phyloP scores from a whole-genome alignment of 1,139 yeast genomes.

The Lizanozyma gosingica region DNA sequence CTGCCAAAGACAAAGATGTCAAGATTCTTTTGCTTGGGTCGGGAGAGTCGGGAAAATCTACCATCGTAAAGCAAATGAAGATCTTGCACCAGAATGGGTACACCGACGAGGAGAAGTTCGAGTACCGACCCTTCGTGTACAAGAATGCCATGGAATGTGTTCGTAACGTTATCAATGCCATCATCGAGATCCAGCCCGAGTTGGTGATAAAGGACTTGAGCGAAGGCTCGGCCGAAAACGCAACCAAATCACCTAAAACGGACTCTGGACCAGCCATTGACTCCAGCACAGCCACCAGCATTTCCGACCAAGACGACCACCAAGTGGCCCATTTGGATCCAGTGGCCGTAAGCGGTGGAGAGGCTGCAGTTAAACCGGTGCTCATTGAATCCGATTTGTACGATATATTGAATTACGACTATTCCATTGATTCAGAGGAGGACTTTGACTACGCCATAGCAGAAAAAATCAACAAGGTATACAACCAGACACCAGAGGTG shows the following conservation, averaged over 20 bases:
- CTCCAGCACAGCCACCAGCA: constrained; percentile 6
- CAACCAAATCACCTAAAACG: background rate
- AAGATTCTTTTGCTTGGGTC: constrained; percentile 65
- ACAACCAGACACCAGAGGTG: constrained; percentile 51
- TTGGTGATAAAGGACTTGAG: constrained; percentile 27
- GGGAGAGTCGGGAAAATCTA: constrained; percentile 75
- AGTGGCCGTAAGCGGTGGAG: constrained; percentile 1
- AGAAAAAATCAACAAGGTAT: constrained; percentile 36
- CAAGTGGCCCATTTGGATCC: background rate
- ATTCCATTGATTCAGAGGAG: constrained; percentile 39
- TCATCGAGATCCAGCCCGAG: constrained; percentile 40
- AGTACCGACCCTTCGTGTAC: constrained; percentile 62
- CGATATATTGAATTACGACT: constrained; percentile 38
- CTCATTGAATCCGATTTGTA: constrained; percentile 36
- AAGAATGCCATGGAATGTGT: constrained; percentile 63
- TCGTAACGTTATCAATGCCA: constrained; percentile 49
- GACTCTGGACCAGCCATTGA: constrained; percentile 6
- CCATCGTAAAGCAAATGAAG: constrained; percentile 68
- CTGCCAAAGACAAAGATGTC: constrained; percentile 28
- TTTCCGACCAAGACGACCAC: background rate
- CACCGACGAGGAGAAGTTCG: constrained; percentile 50
- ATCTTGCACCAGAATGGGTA: constrained; percentile 68
- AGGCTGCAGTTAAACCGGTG: constrained; percentile 12
- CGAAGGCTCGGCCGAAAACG: background rate
- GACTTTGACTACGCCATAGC: constrained; percentile 39